phyloP scores from a whole-genome alignment of 345 rosid species.

The Psidium friedrichsthalianum region DNA sequence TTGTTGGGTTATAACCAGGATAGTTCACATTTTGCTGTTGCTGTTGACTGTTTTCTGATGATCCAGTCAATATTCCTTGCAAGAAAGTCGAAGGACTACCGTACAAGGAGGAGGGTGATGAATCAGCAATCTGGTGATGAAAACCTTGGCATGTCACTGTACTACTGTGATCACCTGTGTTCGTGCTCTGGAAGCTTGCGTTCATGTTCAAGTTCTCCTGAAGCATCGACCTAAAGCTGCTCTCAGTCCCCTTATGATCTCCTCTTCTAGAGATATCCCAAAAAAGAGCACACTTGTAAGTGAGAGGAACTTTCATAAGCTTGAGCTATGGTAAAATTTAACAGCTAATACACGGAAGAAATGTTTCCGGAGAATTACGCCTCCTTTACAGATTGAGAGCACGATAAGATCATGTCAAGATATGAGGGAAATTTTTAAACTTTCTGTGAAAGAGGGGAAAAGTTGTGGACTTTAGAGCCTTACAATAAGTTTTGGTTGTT shows the following conservation, averaged over 20 bases:
- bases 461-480: slow-evolving; percentile 4
- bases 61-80: slow-evolving; percentile 42
- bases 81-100: slow-evolving; percentile 33
- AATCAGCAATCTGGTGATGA: neutral
- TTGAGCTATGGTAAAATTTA: neutral
- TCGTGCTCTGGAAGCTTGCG: slow-evolving; percentile 10
- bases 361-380: neutral
- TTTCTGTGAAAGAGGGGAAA: neutral
- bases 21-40: slow-evolving; percentile 16
- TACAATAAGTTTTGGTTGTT: slow-evolving; percentile 68
- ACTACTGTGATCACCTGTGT: neutral
- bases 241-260: slow-evolving; percentile 50
- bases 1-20: slow-evolving; percentile 2
- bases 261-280: slow-evolving; percentile 19
- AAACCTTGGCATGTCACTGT: neutral
- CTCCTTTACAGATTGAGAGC: neutral
- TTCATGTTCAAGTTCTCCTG: slow-evolving; percentile 59
- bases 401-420: neutral
- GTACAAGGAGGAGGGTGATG: slow-evolving; percentile 21
- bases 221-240: slow-evolving; percentile 54
- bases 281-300: neutral
- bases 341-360: neutral
- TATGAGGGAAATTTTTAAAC: neutral
- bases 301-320: neutral
- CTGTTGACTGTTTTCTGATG: slow-evolving; percentile 15